Percentiles rank a stretch among this genome's conserved stretches.
These are phyloP conservation scores for Podospora pseudocomata DNA, from an alignment of 495 filamentous ascomycete genomes.

Conservation along the genomic window DNA sequence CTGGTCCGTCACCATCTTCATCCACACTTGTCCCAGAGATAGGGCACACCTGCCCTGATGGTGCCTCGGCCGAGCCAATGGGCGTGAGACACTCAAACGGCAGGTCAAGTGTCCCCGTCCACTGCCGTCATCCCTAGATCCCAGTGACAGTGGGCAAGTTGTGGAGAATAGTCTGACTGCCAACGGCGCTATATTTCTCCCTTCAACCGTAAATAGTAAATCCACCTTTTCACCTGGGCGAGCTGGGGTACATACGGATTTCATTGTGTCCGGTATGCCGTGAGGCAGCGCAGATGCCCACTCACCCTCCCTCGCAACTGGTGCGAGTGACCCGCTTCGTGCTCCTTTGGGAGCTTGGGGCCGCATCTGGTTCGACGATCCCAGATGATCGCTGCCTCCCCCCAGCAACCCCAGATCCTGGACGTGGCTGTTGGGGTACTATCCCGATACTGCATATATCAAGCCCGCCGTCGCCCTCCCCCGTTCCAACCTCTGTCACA, in stretches of 20 bases:
- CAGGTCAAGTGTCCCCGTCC: neutral
- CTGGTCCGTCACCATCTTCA: neutral
- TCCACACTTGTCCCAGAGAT: neutral
- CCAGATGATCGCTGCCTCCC: slow-evolving; percentile 5
- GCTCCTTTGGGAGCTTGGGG: neutral
- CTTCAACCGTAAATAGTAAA: neutral
- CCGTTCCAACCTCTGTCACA: neutral
- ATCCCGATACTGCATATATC: slow-evolving; percentile 14
- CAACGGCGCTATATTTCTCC: neutral
- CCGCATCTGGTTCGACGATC: neutral
- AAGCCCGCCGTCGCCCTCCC: slow-evolving; percentile 12
- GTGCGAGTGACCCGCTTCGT: slow-evolving; percentile 3
- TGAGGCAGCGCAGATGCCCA: neutral
- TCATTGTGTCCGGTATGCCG: neutral
- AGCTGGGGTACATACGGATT: neutral
- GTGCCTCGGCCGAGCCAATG: slow-evolving; percentile 10
- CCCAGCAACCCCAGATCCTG: slow-evolving; percentile 4
- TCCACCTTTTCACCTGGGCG: neutral
- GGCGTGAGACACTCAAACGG: neutral
- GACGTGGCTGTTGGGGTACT: slow-evolving; percentile 8
- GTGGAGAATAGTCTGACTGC: neutral
- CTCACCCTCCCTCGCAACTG: neutral
- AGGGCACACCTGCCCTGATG: slow-evolving; percentile 11
- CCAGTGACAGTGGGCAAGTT: neutral
- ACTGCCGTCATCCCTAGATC: neutral